Conservation (phyloP, 345 rosid species). For the Brassica cretica region DNA sequence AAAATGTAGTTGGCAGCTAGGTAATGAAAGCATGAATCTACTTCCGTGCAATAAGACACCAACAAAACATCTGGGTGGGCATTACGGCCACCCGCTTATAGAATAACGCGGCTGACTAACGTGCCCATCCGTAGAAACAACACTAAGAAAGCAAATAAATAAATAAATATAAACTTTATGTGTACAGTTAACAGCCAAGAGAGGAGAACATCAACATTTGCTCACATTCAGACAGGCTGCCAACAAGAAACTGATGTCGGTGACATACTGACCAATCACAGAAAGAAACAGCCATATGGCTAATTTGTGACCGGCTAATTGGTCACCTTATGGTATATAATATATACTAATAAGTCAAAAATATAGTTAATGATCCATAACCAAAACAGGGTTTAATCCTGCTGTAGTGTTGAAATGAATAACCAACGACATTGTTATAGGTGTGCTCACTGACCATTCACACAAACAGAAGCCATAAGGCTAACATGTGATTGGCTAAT, state of each 20-base stretch:
- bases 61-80: constrained; percentile 36
- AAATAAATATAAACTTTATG: background rate
- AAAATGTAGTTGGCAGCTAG: constrained; percentile 29
- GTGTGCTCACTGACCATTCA: constrained; percentile 69
- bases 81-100: constrained; percentile 35
- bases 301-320: constrained; percentile 47
- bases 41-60: constrained; percentile 28
- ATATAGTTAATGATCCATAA: constrained; percentile 43
- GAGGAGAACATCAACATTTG: constrained; percentile 18
- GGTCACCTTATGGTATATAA: constrained; percentile 23
- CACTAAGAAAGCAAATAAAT: background rate
- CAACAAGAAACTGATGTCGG: constrained; percentile 35
- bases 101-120: constrained; percentile 34
- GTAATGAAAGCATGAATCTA: constrained; percentile 35
- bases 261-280: constrained; percentile 54
- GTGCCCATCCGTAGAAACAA: constrained; percentile 26
- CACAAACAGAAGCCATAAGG: constrained; percentile 39
- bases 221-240: constrained; percentile 34
- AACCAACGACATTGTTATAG: constrained; percentile 35
- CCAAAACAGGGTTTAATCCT: constrained; percentile 30
- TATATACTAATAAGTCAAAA: background rate
- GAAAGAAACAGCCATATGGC: constrained; percentile 32
- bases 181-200: constrained; percentile 38
- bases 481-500: constrained; percentile 52
- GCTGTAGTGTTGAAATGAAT: constrained; percentile 30